Evolutionary conservation across 1,284 basidiomycete genomes (phyloP), one percentile per base, ranked within the genome.

Genomic region (Porogramme epimiltina): DNA sequence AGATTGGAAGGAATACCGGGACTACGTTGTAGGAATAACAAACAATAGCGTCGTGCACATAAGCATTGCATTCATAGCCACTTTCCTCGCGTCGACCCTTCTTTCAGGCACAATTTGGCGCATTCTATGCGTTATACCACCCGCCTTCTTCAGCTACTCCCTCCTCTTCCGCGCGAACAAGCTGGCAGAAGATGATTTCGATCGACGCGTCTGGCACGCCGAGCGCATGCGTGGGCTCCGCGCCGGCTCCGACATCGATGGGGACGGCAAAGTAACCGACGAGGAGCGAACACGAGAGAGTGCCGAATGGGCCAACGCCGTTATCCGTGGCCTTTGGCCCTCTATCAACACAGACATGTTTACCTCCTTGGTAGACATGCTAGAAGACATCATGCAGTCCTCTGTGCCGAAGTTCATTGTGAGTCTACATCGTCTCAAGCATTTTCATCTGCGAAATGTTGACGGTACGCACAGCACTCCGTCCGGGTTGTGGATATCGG

Each of bases 321-420:
- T 74, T 13, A 50, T 75, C 38, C 57, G 64, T 26, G 70, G 70
- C 10, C 57, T 73, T 3, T 74, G 72, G 72, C 72, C 73, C 2
- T 69, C 70, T 49, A 60, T 74, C 42, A 72, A 74, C 52, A 66
- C 73, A 6, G 67, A 71, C 51, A 57, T 73, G 61, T 73, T 74
- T 58, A 60, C 53, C 33, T 66, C 65, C 3, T 45, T 67, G 15
- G 59, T 72, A 1, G 73, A 74, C 59, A 69, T 72, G 67, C 56
- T 74, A 0, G 73, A 74, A 58, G 73, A 73, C 55, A 71, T 74
- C 48, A 74, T 74, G 73, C 73, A 74, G 54, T 63, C 70, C 10
- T 72, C 70, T 3, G 67, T 69, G 19, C 73, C 73, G 1, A 61
- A 55, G 4, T 71, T 73, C 43, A 63, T 73, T 24, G 70, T 70